phyloP scores from a whole-genome alignment of 2,329 filamentous ascomycete genomes.

The Coniochaeta ligniaria region DNA sequence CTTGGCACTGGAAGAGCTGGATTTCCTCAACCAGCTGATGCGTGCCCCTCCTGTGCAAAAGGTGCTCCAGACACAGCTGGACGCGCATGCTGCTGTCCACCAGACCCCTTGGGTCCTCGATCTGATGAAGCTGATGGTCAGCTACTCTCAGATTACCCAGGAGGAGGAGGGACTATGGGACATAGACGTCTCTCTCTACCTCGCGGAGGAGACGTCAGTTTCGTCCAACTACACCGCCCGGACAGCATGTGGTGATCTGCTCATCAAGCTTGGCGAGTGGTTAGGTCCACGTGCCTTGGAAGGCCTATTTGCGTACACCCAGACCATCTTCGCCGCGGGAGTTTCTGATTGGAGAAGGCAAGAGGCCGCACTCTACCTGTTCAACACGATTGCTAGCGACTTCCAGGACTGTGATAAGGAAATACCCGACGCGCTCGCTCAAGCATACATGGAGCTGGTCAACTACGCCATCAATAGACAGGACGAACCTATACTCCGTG shows the following conservation, averaged over 20 bases:
- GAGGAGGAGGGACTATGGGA: conserved; percentile 97
- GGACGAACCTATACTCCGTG: conserved; percentile 71
- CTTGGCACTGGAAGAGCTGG: conserved; percentile 85
- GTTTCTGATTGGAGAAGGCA: conserved; percentile 52
- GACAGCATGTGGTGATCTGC: conserved; percentile 83
- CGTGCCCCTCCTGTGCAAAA: conserved; percentile 81
- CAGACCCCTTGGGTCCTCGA: conserved; percentile 77
- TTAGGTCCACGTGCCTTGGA: conserved; percentile 68
- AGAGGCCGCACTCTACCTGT: conserved; percentile 76
- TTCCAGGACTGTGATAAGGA: conserved; percentile 70
- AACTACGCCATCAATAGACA: conserved; percentile 64
- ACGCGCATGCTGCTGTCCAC: conserved; percentile 48
- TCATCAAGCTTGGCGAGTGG: conserved; percentile 93
- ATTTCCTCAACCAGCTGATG: conserved; percentile 88
- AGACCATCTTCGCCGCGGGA: conserved; percentile 60
- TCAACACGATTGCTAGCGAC: conserved; percentile 78
- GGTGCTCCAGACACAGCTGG: conserved; percentile 78
- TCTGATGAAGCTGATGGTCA: conserved; percentile 76
- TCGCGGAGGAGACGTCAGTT: conserved; percentile 90
- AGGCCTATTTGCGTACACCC: conserved; percentile 70
- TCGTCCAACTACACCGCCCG: conserved; percentile 94
- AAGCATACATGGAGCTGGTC: conserved; percentile 73
- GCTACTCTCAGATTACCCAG: conserved; percentile 81
- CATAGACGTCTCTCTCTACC: conserved; percentile 89
- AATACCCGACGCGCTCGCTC: conserved; percentile 62